Conservation (phyloP, 495 filamentous ascomycete species). For the Hypoxylon cercidicola region DNA sequence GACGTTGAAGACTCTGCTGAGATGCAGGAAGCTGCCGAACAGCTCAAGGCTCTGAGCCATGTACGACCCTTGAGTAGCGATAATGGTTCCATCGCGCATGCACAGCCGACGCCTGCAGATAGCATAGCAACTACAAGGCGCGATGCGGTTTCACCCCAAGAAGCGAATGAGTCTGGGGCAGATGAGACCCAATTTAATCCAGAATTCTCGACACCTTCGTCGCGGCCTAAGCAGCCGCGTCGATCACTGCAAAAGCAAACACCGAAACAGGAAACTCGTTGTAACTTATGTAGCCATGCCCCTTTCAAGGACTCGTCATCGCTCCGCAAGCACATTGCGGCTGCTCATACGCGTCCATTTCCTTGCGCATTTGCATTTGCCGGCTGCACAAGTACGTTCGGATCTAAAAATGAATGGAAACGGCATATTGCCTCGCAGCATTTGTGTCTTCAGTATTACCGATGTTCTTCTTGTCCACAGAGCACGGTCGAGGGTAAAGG, state of each 20-base stretch:
- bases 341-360: slow-evolving; percentile 75
- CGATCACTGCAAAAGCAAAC: slow-evolving; percentile 61
- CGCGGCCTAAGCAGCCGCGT: slow-evolving; percentile 54
- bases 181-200: slow-evolving; percentile 53
- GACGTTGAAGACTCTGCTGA: slow-evolving; percentile 67
- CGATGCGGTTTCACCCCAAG: slow-evolving; percentile 57
- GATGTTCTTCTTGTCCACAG: slow-evolving; percentile 77
- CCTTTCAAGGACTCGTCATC: slow-evolving; percentile 69
- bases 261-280: slow-evolving; percentile 65
- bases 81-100: slow-evolving; percentile 37
- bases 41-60: slow-evolving; percentile 67
- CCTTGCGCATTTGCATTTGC: slow-evolving; percentile 86
- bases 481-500: slow-evolving; percentile 69
- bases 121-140: slow-evolving; percentile 33
- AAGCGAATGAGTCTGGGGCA: slow-evolving; percentile 49
- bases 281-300: slow-evolving; percentile 63
- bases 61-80: slow-evolving; percentile 61
- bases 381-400: slow-evolving; percentile 85
- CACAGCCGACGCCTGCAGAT: slow-evolving; percentile 31
- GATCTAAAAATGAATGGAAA: slow-evolving; percentile 97
- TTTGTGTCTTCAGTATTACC: slow-evolving; percentile 83
- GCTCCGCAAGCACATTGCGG: slow-evolving; percentile 67
- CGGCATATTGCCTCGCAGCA: slow-evolving; percentile 92
- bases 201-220: slow-evolving; percentile 55
- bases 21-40: slow-evolving; percentile 68